These are phyloP conservation scores for Filobasidium uniguttulatum DNA, from an alignment of 1,284 basidiomycete genomes.

Conservation along the genomic window DNA sequence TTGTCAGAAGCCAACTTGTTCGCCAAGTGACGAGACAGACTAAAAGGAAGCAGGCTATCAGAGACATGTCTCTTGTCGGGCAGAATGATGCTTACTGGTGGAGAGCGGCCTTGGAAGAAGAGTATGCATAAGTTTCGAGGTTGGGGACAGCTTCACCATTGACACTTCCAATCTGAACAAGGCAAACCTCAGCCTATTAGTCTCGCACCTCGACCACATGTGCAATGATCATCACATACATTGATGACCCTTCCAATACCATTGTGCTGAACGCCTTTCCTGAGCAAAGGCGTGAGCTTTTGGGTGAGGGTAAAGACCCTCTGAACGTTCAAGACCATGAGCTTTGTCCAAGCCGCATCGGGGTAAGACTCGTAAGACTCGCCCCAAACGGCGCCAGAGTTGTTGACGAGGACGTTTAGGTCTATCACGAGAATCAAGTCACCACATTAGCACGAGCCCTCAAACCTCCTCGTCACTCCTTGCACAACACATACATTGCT, in stretches of 20 bases:
- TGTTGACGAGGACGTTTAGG: constrained; percentile 18
- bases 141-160: constrained; percentile 46
- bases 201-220: not conserved
- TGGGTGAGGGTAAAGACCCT: constrained; percentile 58
- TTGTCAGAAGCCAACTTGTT: constrained; percentile 48
- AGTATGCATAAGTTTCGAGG: constrained; percentile 56
- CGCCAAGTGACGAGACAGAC: constrained; percentile 51
- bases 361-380: constrained; percentile 47
- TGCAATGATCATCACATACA: constrained; percentile 32
- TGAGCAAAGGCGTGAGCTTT: constrained; percentile 49
- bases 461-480: not conserved
- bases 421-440: constrained; percentile 6
- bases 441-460: not conserved
- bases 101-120: constrained; percentile 47
- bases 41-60: constrained; percentile 39
- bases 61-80: not conserved
- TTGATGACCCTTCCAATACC: constrained; percentile 48
- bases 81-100: constrained; percentile 25
- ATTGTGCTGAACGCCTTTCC: constrained; percentile 42
- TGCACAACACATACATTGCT: not conserved
- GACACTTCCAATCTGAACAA: constrained; percentile 49
- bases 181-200: not conserved
- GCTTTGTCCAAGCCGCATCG: constrained; percentile 35
- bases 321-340: constrained; percentile 54
- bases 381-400: constrained; percentile 48